Percentiles rank a stretch among this genome's conserved stretches.
Conservation (phyloP, 306 rosid genomes). For the Neltuma alba region DNA sequence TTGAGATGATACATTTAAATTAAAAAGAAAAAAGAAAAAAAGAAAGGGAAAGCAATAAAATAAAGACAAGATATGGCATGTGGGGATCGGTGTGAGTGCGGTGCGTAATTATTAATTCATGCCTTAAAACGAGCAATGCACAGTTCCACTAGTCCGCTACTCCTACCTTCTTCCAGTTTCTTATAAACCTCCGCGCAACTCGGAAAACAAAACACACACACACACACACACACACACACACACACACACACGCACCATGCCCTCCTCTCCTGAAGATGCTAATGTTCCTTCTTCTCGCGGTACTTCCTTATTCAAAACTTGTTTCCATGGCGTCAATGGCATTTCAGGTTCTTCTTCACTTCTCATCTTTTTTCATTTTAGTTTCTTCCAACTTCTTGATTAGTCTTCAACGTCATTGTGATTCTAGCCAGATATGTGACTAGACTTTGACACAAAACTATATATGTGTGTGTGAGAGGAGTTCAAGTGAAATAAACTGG, state of each 20-base stretch:
- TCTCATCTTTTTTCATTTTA: no score
- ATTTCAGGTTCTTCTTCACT: constrained; percentile 12
- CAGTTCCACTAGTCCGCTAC: neutral
- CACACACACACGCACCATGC: neutral
- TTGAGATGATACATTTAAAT: neutral
- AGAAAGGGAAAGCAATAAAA: neutral
- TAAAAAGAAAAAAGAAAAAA: no score
- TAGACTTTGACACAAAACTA: no score
- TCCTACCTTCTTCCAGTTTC: no score
- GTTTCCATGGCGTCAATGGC: constrained; percentile 7
- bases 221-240: neutral
- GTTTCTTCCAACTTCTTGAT: no score
- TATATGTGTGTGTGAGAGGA: no score
- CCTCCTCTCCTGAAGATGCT: neutral
- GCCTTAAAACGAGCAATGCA: neutral
- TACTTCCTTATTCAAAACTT: neutral
- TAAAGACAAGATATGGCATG: neutral
- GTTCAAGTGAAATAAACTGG: no score
- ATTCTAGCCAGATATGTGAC: no score
- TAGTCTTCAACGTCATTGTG: no score
- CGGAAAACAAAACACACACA: neutral
- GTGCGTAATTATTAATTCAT: neutral
- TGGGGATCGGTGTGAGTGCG: neutral
- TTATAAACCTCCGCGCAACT: neutral
- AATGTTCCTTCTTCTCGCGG: neutral